Evolutionary conservation across 106 monocot species (phyloP).

Genomic region (Dioscorea dumetorum): DNA sequence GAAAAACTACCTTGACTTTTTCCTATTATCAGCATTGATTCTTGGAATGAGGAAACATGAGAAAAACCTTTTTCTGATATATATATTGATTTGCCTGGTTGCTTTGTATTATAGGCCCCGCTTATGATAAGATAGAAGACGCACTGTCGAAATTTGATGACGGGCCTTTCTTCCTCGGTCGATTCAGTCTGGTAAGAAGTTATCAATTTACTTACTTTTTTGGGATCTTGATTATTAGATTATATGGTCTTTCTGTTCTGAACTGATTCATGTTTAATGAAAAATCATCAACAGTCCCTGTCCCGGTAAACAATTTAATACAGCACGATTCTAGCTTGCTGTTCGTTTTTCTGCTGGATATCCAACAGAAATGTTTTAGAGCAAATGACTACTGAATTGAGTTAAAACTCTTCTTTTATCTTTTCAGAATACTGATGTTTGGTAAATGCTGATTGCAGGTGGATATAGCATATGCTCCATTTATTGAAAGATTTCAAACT

Average conservation of each 20-base stretch:
- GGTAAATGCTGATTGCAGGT: conserved; percentile 28
- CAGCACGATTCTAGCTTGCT: no score
- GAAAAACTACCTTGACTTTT: neutral
- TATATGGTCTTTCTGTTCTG: neutral
- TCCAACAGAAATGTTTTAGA: no score
- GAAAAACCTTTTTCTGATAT: neutral
- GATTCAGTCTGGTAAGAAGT: conserved; percentile 71
- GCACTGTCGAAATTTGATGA: conserved; percentile 63
- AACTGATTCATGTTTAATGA: neutral
- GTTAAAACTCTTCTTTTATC: no score
- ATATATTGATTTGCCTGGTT: neutral
- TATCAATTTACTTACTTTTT: neutral
- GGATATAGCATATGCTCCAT: conserved; percentile 84
- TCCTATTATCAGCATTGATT: neutral
- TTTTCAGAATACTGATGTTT: no score
- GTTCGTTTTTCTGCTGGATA: no score
- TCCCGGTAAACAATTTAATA: no score
- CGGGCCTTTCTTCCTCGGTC: conserved; percentile 84
- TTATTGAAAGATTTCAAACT: conserved; percentile 72
- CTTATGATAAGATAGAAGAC: conserved; percentile 64
- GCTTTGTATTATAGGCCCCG: conserved; percentile 32
- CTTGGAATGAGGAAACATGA: neutral
- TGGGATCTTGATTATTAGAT: neutral
- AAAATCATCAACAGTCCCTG: conserved; percentile 4
- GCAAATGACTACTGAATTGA: no score